Percentiles rank a stretch among this genome's conserved stretches.
Conservation (phyloP, 2,329 filamentous ascomycete species). For the Ophiostoma sp. region DNA sequence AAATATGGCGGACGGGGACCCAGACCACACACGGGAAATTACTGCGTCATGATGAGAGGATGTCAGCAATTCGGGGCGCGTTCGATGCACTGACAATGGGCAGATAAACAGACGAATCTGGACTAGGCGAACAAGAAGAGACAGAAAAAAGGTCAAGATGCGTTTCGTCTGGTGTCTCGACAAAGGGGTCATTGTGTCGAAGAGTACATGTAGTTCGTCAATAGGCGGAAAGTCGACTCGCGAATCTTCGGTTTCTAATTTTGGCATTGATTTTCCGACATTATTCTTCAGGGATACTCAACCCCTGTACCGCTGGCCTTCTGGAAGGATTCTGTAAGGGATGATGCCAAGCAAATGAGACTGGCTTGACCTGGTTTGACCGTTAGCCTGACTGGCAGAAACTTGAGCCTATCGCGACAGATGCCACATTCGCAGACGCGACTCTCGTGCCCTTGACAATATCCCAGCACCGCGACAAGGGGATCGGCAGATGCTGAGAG, state of each 20-base stretch:
- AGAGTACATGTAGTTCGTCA: not conserved
- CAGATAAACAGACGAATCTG: not conserved
- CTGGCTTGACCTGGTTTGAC: not conserved
- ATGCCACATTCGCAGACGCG: not conserved
- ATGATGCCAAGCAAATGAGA: constrained; percentile 5
- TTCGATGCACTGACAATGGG: not conserved
- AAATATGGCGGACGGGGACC: not conserved
- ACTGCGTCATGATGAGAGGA: not conserved
- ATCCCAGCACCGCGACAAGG: not conserved
- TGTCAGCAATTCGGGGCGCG: not conserved
- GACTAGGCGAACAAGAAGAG: not conserved
- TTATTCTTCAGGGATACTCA: too few species aligned
- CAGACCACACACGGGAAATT: not conserved
- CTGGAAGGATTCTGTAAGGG: constrained; percentile 13
- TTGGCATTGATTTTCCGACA: not conserved
- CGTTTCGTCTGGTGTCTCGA: constrained; percentile 1
- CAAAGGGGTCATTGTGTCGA: not conserved
- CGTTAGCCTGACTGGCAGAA: not conserved
- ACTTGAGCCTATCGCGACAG: too few species aligned
- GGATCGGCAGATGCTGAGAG: not conserved
- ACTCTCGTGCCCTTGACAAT: not conserved
- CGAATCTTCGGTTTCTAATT: not conserved
- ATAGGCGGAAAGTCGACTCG: not conserved
- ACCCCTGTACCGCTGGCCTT: not conserved
- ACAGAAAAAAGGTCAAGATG: not conserved